Conservation (phyloP, 257 asterid genomes). For the Solanum pinnatisectum region DNA sequence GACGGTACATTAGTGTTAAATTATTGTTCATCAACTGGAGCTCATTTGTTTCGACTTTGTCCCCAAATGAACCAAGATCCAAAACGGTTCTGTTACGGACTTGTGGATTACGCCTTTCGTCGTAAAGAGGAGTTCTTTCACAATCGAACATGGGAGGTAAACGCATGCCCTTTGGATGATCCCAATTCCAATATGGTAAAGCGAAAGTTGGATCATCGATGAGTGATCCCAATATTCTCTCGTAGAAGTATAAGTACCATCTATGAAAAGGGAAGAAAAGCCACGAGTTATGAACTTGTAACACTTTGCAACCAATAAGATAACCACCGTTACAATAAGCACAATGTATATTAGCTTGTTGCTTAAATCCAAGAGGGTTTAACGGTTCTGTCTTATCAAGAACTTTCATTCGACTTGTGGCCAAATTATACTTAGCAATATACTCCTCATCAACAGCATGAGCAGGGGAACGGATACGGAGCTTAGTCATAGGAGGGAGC, state of each 20-base stretch:
- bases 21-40: neutral
- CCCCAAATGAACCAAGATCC: neutral
- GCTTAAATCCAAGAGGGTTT: constrained; percentile 6
- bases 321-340: constrained; percentile 19
- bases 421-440: neutral
- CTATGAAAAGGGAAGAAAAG: constrained; percentile 17
- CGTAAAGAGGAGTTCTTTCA: neutral
- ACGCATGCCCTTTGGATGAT: constrained; percentile 8
- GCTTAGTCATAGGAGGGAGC: neutral
- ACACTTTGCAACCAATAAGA: neutral
- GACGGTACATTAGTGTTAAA: constrained; percentile 1
- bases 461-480: constrained; percentile 4
- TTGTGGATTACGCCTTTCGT: neutral
- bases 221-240: neutral
- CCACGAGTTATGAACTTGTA: neutral
- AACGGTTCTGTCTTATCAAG: neutral
- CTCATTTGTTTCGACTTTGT: neutral
- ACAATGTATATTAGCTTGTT: neutral
- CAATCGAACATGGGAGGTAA: constrained; percentile 1
- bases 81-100: neutral
- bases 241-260: constrained; percentile 15
- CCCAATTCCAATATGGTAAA: neutral
- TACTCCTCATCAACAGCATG: neutral
- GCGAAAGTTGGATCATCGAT: constrained; percentile 9
- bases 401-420: constrained; percentile 3